Evolutionary conservation across 23 red algal genomes (phyloP), one percentile per base, ranked within the genome.

Genomic region (Agarophyton chilense): DNA sequence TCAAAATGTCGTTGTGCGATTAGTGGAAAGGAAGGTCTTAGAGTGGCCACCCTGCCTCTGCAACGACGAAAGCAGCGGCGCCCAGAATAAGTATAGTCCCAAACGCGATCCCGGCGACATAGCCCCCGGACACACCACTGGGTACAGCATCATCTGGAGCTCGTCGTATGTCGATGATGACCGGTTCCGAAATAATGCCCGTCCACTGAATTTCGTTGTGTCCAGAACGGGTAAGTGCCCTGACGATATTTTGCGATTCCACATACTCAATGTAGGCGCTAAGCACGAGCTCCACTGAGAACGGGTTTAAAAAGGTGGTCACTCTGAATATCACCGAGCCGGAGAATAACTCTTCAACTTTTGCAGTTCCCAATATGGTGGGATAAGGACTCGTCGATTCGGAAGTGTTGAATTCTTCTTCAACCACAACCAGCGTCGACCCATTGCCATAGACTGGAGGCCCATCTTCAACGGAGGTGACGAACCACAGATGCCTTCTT

Each of bases 141-240:
- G 51, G 10, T 22, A 65, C 54, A 0, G 3, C 24, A 4, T 46
- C 68, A 16, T 10, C n/a, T 2, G 28, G 29, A 8, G 61, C 61
- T 38, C n/a, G 50, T 31, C 84, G 43, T 36, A 19, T 45, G 33
- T 89, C 84, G 13, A 89, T 40, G 5, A 78, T 34, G 39, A 22
- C 35, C 35, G 84, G 84, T 45, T 24, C 60, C 49, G 42, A 45
- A 40, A 79, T 28, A 36, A 89, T 64, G 11, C 71, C 84, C 0
- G 43, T 79, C 84, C 84, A 89, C 16, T 78, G 52, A 28, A 89
- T 89, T 19, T 89, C 84, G 22, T 63, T 44, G 44, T 51, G n/a
- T 17, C 84, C 84, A 21, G 18, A 28, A 14, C 41, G 66, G 13
- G 26, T 60, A 16, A 89, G 39, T 2, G 67, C 52, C 7, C 54